Percentiles rank a stretch among this genome's conserved stretches.
Conservation (phyloP, 75 land plant genomes). For the Cupressus sempervirens region DNA sequence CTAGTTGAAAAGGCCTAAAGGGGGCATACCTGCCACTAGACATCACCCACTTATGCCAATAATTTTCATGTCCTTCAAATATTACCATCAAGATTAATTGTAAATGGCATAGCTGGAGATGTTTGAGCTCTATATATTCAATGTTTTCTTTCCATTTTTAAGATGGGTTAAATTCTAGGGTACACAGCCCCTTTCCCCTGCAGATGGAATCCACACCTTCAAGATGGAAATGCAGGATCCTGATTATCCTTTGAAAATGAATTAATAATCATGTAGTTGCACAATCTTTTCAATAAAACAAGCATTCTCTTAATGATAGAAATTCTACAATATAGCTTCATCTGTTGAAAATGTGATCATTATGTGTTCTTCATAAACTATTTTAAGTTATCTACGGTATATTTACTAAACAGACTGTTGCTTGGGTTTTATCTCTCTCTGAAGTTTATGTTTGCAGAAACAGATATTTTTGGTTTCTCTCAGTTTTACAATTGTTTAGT, state of each 20-base stretch:
- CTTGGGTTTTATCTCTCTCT: background rate
- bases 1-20: background rate
- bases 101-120: background rate
- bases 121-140: background rate
- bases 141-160: background rate
- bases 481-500: background rate
- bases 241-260: background rate
- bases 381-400: background rate
- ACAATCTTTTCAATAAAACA: background rate
- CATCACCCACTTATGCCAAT: too few relatives aligned
- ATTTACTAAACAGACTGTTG: background rate
- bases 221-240: too few relatives aligned
- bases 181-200: background rate
- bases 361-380: background rate
- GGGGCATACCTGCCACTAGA: too few relatives aligned
- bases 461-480: background rate
- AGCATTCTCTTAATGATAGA: background rate
- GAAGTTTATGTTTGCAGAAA: background rate
- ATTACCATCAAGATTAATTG: too few relatives aligned
- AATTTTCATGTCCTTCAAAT: too few relatives aligned
- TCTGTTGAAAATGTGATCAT: background rate
- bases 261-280: background rate
- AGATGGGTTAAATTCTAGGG: background rate
- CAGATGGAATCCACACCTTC: background rate
- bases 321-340: background rate